Conservation (phyloP, 352 stramenopile genomes). For the Phytopythium boreale region DNA sequence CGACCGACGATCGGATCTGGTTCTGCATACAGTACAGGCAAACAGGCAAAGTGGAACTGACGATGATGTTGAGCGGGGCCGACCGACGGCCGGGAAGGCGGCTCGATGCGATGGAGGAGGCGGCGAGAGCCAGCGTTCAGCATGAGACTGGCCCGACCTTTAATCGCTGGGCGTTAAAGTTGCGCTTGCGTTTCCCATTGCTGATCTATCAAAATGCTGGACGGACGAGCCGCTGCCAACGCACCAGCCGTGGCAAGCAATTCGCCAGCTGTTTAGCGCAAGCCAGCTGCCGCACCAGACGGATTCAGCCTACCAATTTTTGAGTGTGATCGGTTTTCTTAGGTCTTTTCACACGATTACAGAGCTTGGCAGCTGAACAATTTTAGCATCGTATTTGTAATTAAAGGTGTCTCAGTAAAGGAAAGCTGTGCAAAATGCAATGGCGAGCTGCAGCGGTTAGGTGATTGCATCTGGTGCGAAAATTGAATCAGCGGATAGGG, state of each 20-base stretch:
- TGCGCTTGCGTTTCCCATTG: not conserved
- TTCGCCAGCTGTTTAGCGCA: not conserved
- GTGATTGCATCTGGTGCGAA: conserved; percentile 5
- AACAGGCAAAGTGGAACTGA: not conserved
- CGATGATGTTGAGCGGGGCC: conserved; percentile 1
- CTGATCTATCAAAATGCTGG: too few species aligned
- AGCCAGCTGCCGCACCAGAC: not conserved
- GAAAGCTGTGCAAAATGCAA: not conserved
- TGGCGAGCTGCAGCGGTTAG: not conserved
- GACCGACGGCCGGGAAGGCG: not conserved
- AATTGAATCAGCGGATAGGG: conserved; percentile 1
- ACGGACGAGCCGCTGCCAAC: not conserved
- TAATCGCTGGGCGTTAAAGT: not conserved
- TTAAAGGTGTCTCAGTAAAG: not conserved
- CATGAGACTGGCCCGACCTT: not conserved
- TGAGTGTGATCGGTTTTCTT: not conserved
- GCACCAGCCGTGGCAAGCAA: not conserved
- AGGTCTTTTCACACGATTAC: too few species aligned
- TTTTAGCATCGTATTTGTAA: not conserved
- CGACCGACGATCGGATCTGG: not conserved
- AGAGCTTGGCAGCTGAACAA: not conserved
- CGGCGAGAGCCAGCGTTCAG: not conserved
- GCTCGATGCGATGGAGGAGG: not conserved
- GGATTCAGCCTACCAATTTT: not conserved
- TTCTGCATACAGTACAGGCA: not conserved